Conservation (phyloP, 2,329 filamentous ascomycete genomes). For the Sclerotinia glacialis region DNA sequence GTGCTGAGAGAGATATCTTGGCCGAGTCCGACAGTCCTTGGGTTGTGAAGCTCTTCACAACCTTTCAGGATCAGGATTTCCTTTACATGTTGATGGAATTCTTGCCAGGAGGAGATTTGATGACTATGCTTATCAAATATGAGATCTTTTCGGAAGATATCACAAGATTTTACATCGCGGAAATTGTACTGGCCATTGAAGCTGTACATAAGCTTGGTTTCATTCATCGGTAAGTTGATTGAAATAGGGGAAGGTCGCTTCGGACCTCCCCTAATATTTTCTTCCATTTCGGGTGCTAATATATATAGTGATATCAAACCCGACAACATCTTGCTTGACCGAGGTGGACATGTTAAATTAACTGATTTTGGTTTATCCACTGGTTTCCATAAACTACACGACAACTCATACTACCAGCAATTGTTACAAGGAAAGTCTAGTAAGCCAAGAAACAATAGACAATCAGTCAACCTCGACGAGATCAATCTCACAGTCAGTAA, state of each 20-base stretch:
- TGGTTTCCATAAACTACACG: slow-evolving; percentile 95
- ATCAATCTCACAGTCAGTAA: slow-evolving; percentile 98
- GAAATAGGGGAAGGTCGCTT: neutral
- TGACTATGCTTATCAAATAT: slow-evolving; percentile 99
- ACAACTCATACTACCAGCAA: slow-evolving; percentile 98
- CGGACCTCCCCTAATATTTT: neutral
- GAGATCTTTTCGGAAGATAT: slow-evolving; percentile 99
- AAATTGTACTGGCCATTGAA: slow-evolving; percentile 97
- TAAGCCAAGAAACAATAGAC: slow-evolving; percentile 71
- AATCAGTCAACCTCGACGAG: slow-evolving; percentile 93
- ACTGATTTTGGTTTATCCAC: slow-evolving; percentile 98
- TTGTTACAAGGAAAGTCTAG: slow-evolving; percentile 76
- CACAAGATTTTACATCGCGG: slow-evolving; percentile 97
- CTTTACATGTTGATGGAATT: slow-evolving; percentile 99
- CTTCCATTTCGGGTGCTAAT: slow-evolving; percentile 18
- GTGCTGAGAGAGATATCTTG: slow-evolving; percentile 94
- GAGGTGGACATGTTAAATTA: slow-evolving; percentile 94
- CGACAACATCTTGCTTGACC: slow-evolving; percentile 94
- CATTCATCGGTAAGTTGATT: slow-evolving; percentile 78
- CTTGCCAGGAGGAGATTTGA: slow-evolving; percentile 92
- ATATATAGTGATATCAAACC: slow-evolving; percentile 87
- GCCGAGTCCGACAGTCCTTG: slow-evolving; percentile 99
- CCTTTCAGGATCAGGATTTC: slow-evolving; percentile 95
- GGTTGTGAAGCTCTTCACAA: slow-evolving; percentile 98
- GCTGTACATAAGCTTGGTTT: slow-evolving; percentile 97